Evolutionary conservation across 176 grass and related monocot genomes (phyloP).

Genomic region (Poa annua): DNA sequence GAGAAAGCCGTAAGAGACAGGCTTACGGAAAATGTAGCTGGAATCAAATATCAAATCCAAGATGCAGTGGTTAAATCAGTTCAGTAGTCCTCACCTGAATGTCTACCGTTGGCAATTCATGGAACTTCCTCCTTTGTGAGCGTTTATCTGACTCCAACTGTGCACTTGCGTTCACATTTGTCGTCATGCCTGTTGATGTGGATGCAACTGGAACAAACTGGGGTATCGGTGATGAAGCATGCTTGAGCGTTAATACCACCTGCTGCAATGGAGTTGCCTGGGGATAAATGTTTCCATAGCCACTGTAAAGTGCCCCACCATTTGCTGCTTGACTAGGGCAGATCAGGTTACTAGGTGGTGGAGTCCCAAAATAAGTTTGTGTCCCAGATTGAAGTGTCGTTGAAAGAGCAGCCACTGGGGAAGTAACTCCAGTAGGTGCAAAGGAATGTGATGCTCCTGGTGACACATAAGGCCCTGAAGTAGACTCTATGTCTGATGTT

Average conservation of each 20-base stretch:
- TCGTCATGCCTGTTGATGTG: slow-evolving; percentile 19
- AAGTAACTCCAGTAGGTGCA: slow-evolving; percentile 49
- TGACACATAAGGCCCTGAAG: slow-evolving; percentile 37
- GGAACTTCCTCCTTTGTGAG: slow-evolving; percentile 88
- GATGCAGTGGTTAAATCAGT: neutral
- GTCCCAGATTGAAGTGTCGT: slow-evolving; percentile 43
- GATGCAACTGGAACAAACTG: slow-evolving; percentile 45
- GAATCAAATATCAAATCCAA: slow-evolving; percentile 9
- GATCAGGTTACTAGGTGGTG: slow-evolving; percentile 45
- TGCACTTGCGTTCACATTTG: slow-evolving; percentile 45
- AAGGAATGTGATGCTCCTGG: slow-evolving; percentile 49
- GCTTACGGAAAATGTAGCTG: neutral
- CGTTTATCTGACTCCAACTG: slow-evolving; percentile 57
- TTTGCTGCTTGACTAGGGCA: slow-evolving; percentile 51
- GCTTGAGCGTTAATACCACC: slow-evolving; percentile 86
- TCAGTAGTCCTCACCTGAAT: slow-evolving; percentile 54
- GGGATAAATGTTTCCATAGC: slow-evolving; percentile 91
- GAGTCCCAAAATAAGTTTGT: slow-evolving; percentile 40
- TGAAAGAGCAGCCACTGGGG: slow-evolving; percentile 40
- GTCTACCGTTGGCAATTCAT: slow-evolving; percentile 64
- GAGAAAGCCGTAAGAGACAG: neutral
- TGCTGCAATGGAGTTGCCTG: slow-evolving; percentile 88
- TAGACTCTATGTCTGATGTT: slow-evolving; percentile 34
- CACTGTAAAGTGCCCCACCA: slow-evolving; percentile 63
- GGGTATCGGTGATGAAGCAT: slow-evolving; percentile 54